Percentiles rank a stretch among this genome's conserved stretches.
Conservation (phyloP, 2,329 filamentous ascomycete species). For the Clonostachys byssicola region DNA sequence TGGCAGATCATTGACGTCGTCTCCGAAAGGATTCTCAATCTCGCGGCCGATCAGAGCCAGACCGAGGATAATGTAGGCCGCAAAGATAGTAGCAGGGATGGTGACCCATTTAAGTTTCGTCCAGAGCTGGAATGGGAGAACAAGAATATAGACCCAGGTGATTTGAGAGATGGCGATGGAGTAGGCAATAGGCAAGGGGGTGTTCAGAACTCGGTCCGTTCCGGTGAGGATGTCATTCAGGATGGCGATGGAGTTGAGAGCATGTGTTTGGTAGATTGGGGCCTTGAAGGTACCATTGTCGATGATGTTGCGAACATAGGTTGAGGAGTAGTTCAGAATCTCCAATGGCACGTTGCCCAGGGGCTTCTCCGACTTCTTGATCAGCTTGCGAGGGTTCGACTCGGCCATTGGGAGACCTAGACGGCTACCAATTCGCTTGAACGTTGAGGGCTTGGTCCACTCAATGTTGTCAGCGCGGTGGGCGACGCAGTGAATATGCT, state of each 20-base stretch:
- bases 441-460: conserved; percentile 39
- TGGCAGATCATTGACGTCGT: conserved; percentile 78
- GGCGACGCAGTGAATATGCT: conserved; percentile 73
- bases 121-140: conserved; percentile 78
- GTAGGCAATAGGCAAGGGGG: conserved; percentile 79
- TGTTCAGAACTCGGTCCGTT: conserved; percentile 75
- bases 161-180: conserved; percentile 82
- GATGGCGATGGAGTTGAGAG: conserved; percentile 54
- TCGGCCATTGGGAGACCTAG: conserved; percentile 73
- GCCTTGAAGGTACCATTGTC: conserved; percentile 49
- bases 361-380: conserved; percentile 70
- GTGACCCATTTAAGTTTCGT: conserved; percentile 63
- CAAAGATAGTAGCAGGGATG: conserved; percentile 69
- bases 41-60: conserved; percentile 71
- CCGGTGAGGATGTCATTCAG: conserved; percentile 71
- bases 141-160: conserved; percentile 77
- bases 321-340: conserved; percentile 67
- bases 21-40: conserved; percentile 81
- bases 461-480: conserved; percentile 31
- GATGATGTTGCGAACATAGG: conserved; percentile 61
- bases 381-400: conserved; percentile 71
- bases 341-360: conserved; percentile 82
- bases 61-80: conserved; percentile 79
- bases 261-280: conserved; percentile 55
- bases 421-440: conserved; percentile 66